Evolutionary conservation across 768 basidiomycete genomes (phyloP).

Genomic region (Trametes punicea): DNA sequence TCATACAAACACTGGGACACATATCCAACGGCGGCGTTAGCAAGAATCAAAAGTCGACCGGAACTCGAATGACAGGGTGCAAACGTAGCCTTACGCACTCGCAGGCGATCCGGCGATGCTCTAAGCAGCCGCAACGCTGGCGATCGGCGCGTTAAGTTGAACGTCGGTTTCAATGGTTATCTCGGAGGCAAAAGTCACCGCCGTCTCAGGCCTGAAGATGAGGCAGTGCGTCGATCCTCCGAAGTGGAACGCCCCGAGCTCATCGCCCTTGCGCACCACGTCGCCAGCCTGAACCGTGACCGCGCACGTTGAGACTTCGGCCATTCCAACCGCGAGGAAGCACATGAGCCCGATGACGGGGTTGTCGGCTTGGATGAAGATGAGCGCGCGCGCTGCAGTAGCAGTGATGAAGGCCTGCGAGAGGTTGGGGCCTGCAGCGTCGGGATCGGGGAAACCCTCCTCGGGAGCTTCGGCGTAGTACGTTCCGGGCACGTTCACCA

Average conservation of each 20-base stretch:
- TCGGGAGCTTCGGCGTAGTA: constrained; percentile 43
- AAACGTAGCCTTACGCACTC: too few relatives aligned
- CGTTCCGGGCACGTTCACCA: constrained; percentile 46
- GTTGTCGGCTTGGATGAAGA: constrained; percentile 55
- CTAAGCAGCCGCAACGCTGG: not conserved
- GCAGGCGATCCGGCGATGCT: too few relatives aligned
- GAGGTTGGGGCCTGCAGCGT: constrained; percentile 22
- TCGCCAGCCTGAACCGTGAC: constrained; percentile 45
- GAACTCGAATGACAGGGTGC: too few relatives aligned
- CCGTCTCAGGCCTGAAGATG: constrained; percentile 39
- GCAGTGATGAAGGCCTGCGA: constrained; percentile 42
- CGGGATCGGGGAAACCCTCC: constrained; percentile 26
- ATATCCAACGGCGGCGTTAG: too few relatives aligned
- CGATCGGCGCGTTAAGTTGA: constrained; percentile 16
- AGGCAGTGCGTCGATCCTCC: constrained; percentile 53
- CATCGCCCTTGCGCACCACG: constrained; percentile 47
- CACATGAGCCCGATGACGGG: constrained; percentile 52
- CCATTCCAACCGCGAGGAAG: constrained; percentile 58
- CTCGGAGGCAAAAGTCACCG: constrained; percentile 12
- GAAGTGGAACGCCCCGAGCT: constrained; percentile 64
- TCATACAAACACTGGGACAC: too few relatives aligned
- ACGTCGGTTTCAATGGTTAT: constrained; percentile 3
- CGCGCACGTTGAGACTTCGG: constrained; percentile 60
- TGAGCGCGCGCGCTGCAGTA: constrained; percentile 46
- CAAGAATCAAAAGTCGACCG: too few relatives aligned